Evolutionary conservation across 805 yeast species (phyloP).

Genomic region (Hanseniaspora taiwanica): DNA sequence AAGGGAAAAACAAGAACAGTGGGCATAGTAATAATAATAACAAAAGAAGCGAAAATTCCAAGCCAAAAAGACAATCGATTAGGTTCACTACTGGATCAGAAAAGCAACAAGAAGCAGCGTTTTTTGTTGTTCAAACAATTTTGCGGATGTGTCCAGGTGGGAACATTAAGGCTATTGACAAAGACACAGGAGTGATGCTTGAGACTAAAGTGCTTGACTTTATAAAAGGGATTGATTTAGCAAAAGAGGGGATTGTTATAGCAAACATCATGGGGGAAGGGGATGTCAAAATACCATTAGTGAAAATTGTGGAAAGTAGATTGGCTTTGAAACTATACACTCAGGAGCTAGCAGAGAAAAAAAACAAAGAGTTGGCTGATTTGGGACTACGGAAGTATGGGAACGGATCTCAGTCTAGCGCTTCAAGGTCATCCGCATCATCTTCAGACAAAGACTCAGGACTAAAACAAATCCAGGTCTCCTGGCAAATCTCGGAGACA

Average conservation of each 20-base stretch:
- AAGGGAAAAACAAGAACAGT: background rate
- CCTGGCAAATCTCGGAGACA: slow-evolving; percentile 43
- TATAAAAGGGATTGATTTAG: slow-evolving; percentile 17
- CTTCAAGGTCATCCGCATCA: background rate
- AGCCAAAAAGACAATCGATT: slow-evolving; percentile 7
- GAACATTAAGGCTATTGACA: slow-evolving; percentile 12
- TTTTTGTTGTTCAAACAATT: slow-evolving; percentile 10
- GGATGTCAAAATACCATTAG: slow-evolving; percentile 14
- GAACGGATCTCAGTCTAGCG: background rate
- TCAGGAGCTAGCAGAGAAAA: slow-evolving; percentile 16
- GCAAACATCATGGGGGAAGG: slow-evolving; percentile 13
- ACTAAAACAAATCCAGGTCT: slow-evolving; percentile 34
- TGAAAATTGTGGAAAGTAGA: slow-evolving; percentile 16
- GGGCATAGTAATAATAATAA: background rate
- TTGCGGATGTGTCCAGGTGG: slow-evolving; percentile 16
- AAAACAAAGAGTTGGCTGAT: slow-evolving; percentile 14
- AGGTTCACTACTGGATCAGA: slow-evolving; percentile 21
- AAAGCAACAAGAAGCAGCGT: slow-evolving; percentile 19
- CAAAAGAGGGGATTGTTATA: slow-evolving; percentile 13
- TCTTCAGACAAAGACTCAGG: slow-evolving; percentile 17
- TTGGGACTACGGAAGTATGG: slow-evolving; percentile 8
- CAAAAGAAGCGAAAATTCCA: slow-evolving; percentile 1
- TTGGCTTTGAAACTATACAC: slow-evolving; percentile 18
- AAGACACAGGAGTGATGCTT: slow-evolving; percentile 12
- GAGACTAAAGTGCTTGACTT: slow-evolving; percentile 13